phyloP scores from a whole-genome alignment of 2,329 filamentous ascomycete species.

The Hypoxylon sp. region DNA sequence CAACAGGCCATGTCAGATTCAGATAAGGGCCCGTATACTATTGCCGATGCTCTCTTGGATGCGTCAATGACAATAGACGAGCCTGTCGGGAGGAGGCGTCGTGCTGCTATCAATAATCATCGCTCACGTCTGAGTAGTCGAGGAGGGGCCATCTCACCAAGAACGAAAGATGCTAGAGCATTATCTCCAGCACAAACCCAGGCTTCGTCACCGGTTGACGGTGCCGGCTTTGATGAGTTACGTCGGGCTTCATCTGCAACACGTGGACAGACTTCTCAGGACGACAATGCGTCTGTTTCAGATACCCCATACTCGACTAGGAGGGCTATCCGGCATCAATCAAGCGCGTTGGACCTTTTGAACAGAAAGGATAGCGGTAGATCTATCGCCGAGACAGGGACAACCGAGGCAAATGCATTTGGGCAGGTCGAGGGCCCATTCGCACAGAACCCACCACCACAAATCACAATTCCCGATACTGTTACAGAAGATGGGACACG shows the following conservation, averaged over 20 bases:
- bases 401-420: constrained; percentile 71
- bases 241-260: constrained; percentile 56
- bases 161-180: constrained; percentile 54
- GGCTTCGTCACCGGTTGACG: constrained; percentile 50
- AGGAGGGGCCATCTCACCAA: constrained; percentile 56
- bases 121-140: constrained; percentile 61
- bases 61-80: constrained; percentile 91
- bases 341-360: constrained; percentile 72
- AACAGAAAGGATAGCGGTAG: constrained; percentile 72
- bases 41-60: constrained; percentile 90
- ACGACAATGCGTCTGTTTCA: constrained; percentile 57
- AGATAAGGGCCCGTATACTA: constrained; percentile 75
- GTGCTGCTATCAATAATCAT: constrained; percentile 67
- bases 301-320: constrained; percentile 62
- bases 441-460: constrained; percentile 55
- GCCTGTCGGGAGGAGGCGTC: constrained; percentile 67
- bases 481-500: constrained; percentile 54
- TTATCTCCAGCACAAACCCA: constrained; percentile 49
- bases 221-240: constrained; percentile 57
- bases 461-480: constrained; percentile 54
- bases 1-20: constrained; percentile 53
- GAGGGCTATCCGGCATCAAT: constrained; percentile 67
- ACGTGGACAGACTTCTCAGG: constrained; percentile 48
- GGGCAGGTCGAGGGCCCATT: constrained; percentile 73
- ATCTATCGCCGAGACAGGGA: constrained; percentile 71